Evolutionary conservation across 2,329 filamentous ascomycete species (phyloP).

Genomic region (Pseudocercospora cruenta): DNA sequence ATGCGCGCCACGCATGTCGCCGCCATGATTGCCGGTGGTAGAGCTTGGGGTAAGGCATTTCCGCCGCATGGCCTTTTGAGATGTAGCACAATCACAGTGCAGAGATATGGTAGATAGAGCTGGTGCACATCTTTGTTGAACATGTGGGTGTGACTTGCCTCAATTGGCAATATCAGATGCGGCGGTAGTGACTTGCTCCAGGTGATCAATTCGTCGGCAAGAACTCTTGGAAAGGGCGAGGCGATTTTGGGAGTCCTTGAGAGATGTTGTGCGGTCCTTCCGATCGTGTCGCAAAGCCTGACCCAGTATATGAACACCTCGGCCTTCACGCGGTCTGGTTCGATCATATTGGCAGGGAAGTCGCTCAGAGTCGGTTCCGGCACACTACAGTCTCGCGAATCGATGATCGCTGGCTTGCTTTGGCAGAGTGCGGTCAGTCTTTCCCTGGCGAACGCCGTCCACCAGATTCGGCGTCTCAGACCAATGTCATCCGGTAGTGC

Average conservation of each 20-base stretch:
- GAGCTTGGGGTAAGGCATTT: conserved; percentile 9
- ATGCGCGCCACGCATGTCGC: conserved; percentile 15
- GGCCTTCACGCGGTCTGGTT: neutral
- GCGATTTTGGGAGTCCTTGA: neutral
- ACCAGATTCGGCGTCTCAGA: conserved; percentile 6
- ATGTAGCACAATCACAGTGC: conserved; percentile 9
- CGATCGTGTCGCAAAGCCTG: conserved; percentile 2
- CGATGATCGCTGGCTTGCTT: conserved; percentile 12
- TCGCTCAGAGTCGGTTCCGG: conserved; percentile 2
- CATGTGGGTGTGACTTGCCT: neutral
- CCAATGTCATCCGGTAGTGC: neutral
- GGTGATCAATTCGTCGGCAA: conserved; percentile 9
- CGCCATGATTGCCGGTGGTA: conserved; percentile 12
- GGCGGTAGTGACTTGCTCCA: conserved; percentile 6
- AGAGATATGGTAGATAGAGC: conserved; percentile 11
- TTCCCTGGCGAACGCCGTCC: conserved; percentile 11
- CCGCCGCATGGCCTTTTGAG: neutral
- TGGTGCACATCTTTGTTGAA: conserved; percentile 14
- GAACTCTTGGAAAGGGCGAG: neutral
- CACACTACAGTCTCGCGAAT: conserved; percentile 3
- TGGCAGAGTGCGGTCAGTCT: conserved; percentile 11
- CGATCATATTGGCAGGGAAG: conserved; percentile 1
- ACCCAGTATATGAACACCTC: conserved; percentile 12
- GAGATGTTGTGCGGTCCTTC: conserved; percentile 2
- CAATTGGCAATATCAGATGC: neutral